A percentile compares a stretch with the other conserved stretches of the same genome.
These are phyloP conservation scores for Salix viminalis DNA, from an alignment of 345 rosid species.

Conservation along the genomic window DNA sequence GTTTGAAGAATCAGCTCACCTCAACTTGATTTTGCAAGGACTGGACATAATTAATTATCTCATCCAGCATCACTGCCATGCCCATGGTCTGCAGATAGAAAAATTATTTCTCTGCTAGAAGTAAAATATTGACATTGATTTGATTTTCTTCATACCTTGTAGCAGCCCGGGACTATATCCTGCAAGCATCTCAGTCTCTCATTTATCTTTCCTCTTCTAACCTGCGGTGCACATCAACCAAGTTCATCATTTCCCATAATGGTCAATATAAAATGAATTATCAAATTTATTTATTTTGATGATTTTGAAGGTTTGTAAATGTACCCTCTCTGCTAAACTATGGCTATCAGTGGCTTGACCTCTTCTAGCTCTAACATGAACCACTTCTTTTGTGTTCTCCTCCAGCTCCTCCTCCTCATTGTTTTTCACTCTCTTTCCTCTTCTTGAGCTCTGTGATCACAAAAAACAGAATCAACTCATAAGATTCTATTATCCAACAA, in stretches of 20 bases:
- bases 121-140: background rate
- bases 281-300: background rate
- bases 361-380: conserved; percentile 91
- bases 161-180: conserved; percentile 67
- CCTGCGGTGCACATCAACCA: conserved; percentile 21
- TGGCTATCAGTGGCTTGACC: conserved; percentile 96
- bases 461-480: background rate
- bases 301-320: background rate
- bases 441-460: conserved; percentile 31
- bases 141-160: conserved; percentile 37
- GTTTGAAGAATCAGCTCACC: conserved; percentile 32
- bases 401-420: conserved; percentile 33
- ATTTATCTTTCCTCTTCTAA: conserved; percentile 65
- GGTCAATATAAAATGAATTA: background rate
- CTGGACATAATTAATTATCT: conserved; percentile 65
- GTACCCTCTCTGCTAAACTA: conserved; percentile 90
- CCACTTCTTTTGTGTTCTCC: conserved; percentile 46
- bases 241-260: background rate
- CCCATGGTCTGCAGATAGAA: conserved; percentile 53
- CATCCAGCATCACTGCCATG: conserved; percentile 71
- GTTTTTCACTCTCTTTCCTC: conserved; percentile 48
- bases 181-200: conserved; percentile 60
- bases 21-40: conserved; percentile 81
- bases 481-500: background rate
- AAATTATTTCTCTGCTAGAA: background rate